Conservation (phyloP, 768 basidiomycete species). For the Leccinum rimulosum region DNA sequence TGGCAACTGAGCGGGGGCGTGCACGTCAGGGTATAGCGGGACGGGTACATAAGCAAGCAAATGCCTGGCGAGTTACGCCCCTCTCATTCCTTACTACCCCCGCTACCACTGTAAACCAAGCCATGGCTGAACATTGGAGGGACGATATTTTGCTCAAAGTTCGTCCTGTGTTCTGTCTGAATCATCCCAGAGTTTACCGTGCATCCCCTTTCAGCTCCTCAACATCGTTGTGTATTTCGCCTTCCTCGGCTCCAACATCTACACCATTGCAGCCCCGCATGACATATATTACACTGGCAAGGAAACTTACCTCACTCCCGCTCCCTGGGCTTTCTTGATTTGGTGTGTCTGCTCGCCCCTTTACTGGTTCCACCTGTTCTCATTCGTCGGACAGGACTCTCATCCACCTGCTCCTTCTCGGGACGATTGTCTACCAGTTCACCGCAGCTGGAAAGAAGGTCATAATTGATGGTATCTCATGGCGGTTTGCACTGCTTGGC, state of each 20-base stretch:
- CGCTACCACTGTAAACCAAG: neutral
- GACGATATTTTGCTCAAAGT: constrained; percentile 85
- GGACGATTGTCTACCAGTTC: constrained; percentile 90
- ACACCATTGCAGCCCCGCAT: constrained; percentile 74
- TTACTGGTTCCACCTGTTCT: constrained; percentile 1
- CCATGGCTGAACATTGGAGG: constrained; percentile 65
- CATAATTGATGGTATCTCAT: constrained; percentile 85
- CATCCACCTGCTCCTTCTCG: constrained; percentile 88
- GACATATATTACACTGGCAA: constrained; percentile 71
- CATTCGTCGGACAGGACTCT: constrained; percentile 55
- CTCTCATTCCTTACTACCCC: constrained; percentile 18
- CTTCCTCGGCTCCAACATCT: constrained; percentile 90
- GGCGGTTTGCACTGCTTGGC: constrained; percentile 88
- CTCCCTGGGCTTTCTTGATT: constrained; percentile 88
- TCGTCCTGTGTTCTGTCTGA: constrained; percentile 1
- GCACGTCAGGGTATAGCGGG: constrained; percentile 18
- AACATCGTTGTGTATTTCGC: constrained; percentile 83
- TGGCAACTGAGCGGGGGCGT: constrained; percentile 13
- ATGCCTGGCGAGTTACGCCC: constrained; percentile 1
- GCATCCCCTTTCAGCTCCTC: constrained; percentile 44
- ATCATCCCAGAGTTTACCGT: neutral
- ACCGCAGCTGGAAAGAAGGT: constrained; percentile 69
- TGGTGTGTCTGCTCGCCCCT: constrained; percentile 49
- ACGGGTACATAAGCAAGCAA: constrained; percentile 33
- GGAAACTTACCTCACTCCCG: constrained; percentile 93